These are phyloP conservation scores for Raffaelea deltoideospora DNA, from an alignment of 2,329 filamentous ascomycete genomes.

Conservation along the genomic window DNA sequence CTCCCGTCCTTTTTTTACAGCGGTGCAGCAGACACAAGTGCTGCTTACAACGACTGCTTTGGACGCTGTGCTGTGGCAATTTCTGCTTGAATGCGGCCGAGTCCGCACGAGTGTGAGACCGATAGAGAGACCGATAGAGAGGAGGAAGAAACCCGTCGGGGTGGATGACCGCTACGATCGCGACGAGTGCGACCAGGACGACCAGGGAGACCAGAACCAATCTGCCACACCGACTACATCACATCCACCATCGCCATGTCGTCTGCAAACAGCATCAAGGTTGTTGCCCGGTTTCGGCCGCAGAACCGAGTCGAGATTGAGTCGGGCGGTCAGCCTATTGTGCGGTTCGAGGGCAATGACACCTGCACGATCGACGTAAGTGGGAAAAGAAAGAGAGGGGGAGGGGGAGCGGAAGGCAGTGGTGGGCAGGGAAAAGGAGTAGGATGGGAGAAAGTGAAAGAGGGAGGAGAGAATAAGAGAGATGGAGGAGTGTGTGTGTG, in stretches of 20 bases:
- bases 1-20: no score
- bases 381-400: conserved; percentile 8
- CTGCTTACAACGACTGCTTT: no score
- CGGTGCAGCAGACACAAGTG: no score
- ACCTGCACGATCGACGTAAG: conserved; percentile 75
- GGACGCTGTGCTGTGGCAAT: no score
- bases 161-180: no score
- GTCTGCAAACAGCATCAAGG: conserved; percentile 55
- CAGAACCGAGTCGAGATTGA: conserved; percentile 90
- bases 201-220: no score
- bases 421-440: background rate
- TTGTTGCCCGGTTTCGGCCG: conserved; percentile 93
- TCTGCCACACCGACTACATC: background rate
- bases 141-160: no score
- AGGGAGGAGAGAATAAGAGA: background rate
- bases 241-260: conserved; percentile 30
- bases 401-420: background rate
- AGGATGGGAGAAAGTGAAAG: background rate
- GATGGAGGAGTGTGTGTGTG: no score
- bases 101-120: no score
- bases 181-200: no score
- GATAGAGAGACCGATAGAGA: no score
- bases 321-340: conserved; percentile 82
- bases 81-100: no score
- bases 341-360: conserved; percentile 75